These are phyloP conservation scores for Prunus davidiana DNA, from an alignment of 306 rosid species.

Conservation along the genomic window DNA sequence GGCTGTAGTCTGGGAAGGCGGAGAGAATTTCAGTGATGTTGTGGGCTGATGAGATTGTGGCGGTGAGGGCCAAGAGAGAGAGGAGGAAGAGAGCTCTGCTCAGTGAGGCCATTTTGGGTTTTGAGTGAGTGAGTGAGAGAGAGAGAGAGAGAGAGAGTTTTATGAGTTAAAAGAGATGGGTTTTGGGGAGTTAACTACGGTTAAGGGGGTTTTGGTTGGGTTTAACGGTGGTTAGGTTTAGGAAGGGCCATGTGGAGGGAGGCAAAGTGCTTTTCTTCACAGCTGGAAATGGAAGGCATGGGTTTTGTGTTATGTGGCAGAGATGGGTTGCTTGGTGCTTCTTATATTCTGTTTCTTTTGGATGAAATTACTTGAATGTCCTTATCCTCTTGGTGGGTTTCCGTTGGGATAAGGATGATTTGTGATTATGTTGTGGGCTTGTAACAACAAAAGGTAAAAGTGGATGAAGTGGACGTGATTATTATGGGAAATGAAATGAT, in stretches of 20 bases:
- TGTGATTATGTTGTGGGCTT: background rate
- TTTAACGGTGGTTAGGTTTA: slow-evolving; percentile 36
- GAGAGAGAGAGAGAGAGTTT: background rate
- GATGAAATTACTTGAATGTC: slow-evolving; percentile 15
- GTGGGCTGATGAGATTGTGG: slow-evolving; percentile 58
- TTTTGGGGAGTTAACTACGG: slow-evolving; percentile 12
- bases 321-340: background rate
- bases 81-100: slow-evolving; percentile 17
- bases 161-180: background rate
- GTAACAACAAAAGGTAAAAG: background rate
- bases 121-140: background rate
- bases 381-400: background rate
- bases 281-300: slow-evolving; percentile 57
- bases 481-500: background rate
- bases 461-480: background rate
- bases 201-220: slow-evolving; percentile 26
- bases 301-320: slow-evolving; percentile 28
- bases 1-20: slow-evolving; percentile 50
- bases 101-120: slow-evolving; percentile 34
- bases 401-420: background rate
- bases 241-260: slow-evolving; percentile 29
- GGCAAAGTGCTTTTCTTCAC: slow-evolving; percentile 37
- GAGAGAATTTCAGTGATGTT: slow-evolving; percentile 85
- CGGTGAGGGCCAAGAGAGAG: slow-evolving; percentile 10
- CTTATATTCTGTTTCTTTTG: background rate